Percentiles rank a stretch among this genome's conserved stretches.
Evolutionary conservation across 2,329 filamentous ascomycete species (phyloP).

Genomic region (Calonectria hawksworthii): DNA sequence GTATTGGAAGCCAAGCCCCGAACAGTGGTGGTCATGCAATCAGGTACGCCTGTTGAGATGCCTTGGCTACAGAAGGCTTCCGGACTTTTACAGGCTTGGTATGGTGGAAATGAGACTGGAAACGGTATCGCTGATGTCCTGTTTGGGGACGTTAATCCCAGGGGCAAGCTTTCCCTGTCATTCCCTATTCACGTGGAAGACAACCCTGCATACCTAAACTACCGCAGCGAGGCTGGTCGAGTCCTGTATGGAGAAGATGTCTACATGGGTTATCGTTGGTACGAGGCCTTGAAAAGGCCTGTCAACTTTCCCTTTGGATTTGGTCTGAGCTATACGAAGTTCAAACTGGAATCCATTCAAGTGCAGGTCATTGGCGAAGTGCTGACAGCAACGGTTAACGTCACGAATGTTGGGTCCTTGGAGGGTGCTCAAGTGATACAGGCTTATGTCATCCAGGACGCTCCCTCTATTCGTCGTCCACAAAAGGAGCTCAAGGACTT

Average conservation of each 20-base stretch:
- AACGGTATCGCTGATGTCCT: constrained; percentile 29
- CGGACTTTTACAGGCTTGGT: constrained; percentile 20
- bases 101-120: constrained; percentile 23
- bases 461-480: neutral
- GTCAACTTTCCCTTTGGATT: constrained; percentile 25
- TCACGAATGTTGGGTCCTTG: constrained; percentile 8
- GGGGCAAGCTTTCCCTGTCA: constrained; percentile 23
- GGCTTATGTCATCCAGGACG: constrained; percentile 17
- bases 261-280: constrained; percentile 29
- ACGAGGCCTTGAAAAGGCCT: constrained; percentile 3
- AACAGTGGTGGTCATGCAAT: constrained; percentile 13
- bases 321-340: neutral
- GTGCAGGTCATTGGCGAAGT: neutral
- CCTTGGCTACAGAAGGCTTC: constrained; percentile 11
- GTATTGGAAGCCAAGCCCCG: constrained; percentile 3
- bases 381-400: neutral
- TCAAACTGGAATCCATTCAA: neutral
- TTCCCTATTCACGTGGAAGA: constrained; percentile 24
- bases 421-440: constrained; percentile 3
- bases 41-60: constrained; percentile 25
- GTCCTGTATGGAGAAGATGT: constrained; percentile 26
- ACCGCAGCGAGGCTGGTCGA: constrained; percentile 12
- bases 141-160: constrained; percentile 16
- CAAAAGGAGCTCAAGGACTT: constrained; percentile 25
- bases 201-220: constrained; percentile 24